phyloP scores from a whole-genome alignment of 2,329 filamentous ascomycete species.

The Botrytis deweyae region DNA sequence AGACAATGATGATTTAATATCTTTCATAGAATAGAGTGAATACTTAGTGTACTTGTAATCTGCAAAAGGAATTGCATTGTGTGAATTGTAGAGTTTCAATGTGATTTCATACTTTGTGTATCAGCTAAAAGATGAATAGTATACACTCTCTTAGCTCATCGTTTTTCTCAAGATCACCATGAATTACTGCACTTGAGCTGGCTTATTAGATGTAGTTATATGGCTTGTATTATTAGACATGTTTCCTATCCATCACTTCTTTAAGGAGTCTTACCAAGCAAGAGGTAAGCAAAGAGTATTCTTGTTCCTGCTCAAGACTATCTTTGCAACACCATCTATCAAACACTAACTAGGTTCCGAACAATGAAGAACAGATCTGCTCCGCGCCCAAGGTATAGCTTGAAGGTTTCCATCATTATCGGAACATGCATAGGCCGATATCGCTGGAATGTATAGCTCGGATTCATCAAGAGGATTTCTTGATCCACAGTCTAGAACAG shows the following conservation, averaged over 20 bases:
- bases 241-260: too few species aligned
- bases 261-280: too few species aligned
- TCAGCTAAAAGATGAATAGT: background rate
- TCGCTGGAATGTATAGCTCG: fast-evolving
- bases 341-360: background rate
- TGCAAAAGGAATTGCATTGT: background rate
- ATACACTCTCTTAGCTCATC: too few species aligned
- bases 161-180: background rate
- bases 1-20: background rate
- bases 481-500: background rate
- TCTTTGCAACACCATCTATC: background rate
- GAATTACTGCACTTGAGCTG: background rate
- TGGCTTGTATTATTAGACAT: too few species aligned
- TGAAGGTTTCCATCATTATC: background rate
- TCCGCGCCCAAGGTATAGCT: background rate
- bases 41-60: background rate
- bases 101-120: too few species aligned
- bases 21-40: background rate
- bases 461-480: background rate
- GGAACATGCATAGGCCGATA: fast-evolving
- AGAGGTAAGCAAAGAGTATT: background rate
- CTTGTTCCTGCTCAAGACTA: background rate
- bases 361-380: background rate
- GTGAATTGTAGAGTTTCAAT: too few species aligned
- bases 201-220: background rate